Percentiles rank a stretch among this genome's conserved stretches.
These are phyloP conservation scores for Phytophthora pistaciae DNA, from an alignment of 352 stramenopile genomes.

Conservation along the genomic window DNA sequence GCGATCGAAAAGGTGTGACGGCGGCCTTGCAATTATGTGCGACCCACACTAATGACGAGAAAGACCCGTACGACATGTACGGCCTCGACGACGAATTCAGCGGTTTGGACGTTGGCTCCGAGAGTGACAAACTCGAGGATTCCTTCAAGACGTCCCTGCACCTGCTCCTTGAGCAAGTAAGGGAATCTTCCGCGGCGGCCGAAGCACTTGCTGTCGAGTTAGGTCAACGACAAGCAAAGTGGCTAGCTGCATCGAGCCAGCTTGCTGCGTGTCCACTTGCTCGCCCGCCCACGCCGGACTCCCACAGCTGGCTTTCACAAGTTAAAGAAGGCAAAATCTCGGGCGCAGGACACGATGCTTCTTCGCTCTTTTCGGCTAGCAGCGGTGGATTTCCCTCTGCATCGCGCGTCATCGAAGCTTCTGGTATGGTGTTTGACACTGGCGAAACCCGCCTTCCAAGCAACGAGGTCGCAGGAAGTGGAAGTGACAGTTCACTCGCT, in stretches of 20 bases:
- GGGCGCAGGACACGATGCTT: constrained; percentile 67
- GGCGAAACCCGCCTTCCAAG: constrained; percentile 36
- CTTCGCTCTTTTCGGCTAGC: constrained; percentile 26
- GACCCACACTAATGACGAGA: constrained; percentile 8
- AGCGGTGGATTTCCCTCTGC: constrained; percentile 37
- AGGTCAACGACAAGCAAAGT: constrained; percentile 61
- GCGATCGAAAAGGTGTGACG: constrained; percentile 24
- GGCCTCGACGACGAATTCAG: constrained; percentile 27
- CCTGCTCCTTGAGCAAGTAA: constrained; percentile 40
- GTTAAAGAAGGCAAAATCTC: constrained; percentile 85
- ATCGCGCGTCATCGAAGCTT: constrained; percentile 45
- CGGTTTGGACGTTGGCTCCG: constrained; percentile 25
- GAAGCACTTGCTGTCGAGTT: constrained; percentile 36
- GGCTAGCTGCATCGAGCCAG: constrained; percentile 78
- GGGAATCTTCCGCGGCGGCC: constrained; percentile 33
- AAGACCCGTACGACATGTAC: constrained; percentile 28
- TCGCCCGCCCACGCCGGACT: constrained; percentile 56
- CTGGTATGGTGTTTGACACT: constrained; percentile 53
- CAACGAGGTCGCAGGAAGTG: constrained; percentile 14
- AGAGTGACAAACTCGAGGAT: constrained; percentile 35
- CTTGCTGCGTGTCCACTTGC: constrained; percentile 66
- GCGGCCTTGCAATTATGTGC: constrained; percentile 17
- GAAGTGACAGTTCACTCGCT: constrained; percentile 14
- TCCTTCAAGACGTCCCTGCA: constrained; percentile 37
- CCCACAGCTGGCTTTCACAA: constrained; percentile 81